Base-by-base conservation (phyloP, 2,329 filamentous ascomycete genomes). In the Ophiognomonia clavigignenti-juglandacearum region DNA sequence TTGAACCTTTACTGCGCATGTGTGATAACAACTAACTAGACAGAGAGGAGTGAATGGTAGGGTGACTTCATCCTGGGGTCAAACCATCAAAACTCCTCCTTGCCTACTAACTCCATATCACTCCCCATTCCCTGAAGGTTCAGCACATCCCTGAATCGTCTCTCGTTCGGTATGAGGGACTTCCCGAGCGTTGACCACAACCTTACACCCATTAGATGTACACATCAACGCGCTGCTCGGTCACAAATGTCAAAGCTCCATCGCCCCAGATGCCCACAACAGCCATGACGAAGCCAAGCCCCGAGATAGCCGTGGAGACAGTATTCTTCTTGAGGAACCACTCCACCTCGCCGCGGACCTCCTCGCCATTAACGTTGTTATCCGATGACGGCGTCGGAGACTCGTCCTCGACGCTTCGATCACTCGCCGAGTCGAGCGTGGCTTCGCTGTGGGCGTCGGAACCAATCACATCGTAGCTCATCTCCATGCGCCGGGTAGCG, bases 381-480 rank as follows among this genome's bases (percentile, higher is more conserved):
- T 62, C 68, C 52, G 69, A 71, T 1, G 43, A 26, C 10, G 34
- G 38, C 58, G 68, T 70, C 52, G 60, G 64, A 34, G 71, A 70
- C 27, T 71, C 69, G 11, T 58, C 55, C 47, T 54, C 55, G 43
- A 54, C 56, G 34, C 78, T 81, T 64, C 75, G 74, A 59, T 72
- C 72, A 54, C 71, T 74, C 37, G 67, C 65, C 3, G 66, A 63
- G 39, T 66, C 68, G 39, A 53, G 56, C 18, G 59, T 59, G 6
- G 59, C 63, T 50, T 78, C 72, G 53, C 70, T 74, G 53, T 69
- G 67, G n/a, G 70, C 64, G 23, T 81, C 73, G 34, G 50, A 52
- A 36, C 76, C 73, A 20, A 86, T 69, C 9, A 86, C 78, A 66
- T 88, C 84, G 66, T 86, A 88, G 72, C 80, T 87, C 38, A 80